These are phyloP conservation scores for Strigomonas galati DNA, from an alignment of 208 protist genomes.

Conservation along the genomic window DNA sequence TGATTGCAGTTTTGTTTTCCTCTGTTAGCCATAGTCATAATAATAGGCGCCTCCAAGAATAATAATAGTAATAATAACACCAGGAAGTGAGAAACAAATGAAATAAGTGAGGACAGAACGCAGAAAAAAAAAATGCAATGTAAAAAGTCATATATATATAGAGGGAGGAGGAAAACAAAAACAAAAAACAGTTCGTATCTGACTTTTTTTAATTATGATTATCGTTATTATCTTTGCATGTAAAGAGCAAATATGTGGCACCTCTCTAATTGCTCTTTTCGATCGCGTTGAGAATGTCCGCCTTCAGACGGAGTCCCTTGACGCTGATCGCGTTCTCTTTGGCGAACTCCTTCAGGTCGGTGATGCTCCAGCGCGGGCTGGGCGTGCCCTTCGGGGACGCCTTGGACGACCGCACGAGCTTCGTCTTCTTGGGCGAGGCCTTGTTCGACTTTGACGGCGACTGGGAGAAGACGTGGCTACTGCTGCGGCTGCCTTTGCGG, in stretches of 20 bases:
- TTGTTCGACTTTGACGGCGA: constrained; percentile 2
- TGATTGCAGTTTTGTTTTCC: too few species aligned
- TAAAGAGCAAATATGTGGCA: too few species aligned
- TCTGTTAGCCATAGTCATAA: too few species aligned
- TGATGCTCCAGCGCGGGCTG: constrained; percentile 61
- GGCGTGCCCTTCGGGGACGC: constrained; percentile 25
- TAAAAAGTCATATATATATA: too few species aligned
- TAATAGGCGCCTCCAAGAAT: too few species aligned
- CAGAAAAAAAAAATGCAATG: neutral
- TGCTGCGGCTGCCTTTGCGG: constrained; percentile 1
- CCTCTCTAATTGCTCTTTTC: neutral
- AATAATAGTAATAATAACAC: too few species aligned
- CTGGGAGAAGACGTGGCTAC: constrained; percentile 4
- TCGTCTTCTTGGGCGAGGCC: constrained; percentile 6
- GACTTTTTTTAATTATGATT: too few species aligned
- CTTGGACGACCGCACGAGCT: constrained; percentile 8
- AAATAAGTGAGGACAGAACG: too few species aligned
- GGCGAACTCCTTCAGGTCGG: constrained; percentile 59
- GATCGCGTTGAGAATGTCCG: constrained; percentile 64
- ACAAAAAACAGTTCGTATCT: too few species aligned
- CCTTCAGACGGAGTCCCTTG: constrained; percentile 39
- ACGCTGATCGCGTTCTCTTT: constrained; percentile 54
- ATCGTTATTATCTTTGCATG: too few species aligned
- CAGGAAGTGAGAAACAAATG: too few species aligned
- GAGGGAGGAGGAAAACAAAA: too few species aligned